A percentile compares a stretch with the other conserved stretches of the same genome.
Evolutionary conservation across 176 grass and related monocot genomes (phyloP).

Genomic region (Canna indica): DNA sequence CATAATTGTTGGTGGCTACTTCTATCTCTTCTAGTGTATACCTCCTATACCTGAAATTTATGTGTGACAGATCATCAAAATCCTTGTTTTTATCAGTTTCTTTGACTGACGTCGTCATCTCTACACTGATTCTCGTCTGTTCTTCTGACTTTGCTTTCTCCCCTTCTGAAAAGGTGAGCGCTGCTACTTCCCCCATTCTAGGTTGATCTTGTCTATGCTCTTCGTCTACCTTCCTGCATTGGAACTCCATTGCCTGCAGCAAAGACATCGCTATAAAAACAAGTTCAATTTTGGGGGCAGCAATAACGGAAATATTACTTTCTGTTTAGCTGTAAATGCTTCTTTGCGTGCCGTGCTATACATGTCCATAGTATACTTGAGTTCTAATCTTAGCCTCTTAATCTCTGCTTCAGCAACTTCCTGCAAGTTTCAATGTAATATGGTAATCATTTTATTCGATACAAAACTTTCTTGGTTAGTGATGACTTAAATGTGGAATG

Average conservation of each 20-base stretch:
- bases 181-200: constrained; percentile 17
- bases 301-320: constrained; percentile 21
- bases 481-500: neutral
- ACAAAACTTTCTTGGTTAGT: too few species aligned
- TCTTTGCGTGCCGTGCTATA: constrained; percentile 44
- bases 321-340: constrained; percentile 30
- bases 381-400: constrained; percentile 27
- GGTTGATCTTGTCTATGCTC: constrained; percentile 18
- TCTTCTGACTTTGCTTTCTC: constrained; percentile 28
- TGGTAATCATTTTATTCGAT: too few species aligned
- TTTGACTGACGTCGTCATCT: constrained; percentile 4
- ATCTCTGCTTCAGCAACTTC: constrained; percentile 29
- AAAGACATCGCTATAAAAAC: neutral
- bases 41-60: constrained; percentile 22
- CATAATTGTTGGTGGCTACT: constrained; percentile 17
- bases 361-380: constrained; percentile 41
- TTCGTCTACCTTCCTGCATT: constrained; percentile 29
- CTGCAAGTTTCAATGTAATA: constrained; percentile 1
- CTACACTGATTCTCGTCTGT: constrained; percentile 26
- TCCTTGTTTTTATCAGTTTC: constrained; percentile 18
- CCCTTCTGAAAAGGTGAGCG: too few species aligned
- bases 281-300: neutral
- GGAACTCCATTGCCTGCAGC: constrained; percentile 23
- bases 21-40: neutral
- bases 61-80: neutral